Base-by-base conservation (phyloP, 2,329 filamentous ascomycete genomes). In the Clathrospora elynae region DNA sequence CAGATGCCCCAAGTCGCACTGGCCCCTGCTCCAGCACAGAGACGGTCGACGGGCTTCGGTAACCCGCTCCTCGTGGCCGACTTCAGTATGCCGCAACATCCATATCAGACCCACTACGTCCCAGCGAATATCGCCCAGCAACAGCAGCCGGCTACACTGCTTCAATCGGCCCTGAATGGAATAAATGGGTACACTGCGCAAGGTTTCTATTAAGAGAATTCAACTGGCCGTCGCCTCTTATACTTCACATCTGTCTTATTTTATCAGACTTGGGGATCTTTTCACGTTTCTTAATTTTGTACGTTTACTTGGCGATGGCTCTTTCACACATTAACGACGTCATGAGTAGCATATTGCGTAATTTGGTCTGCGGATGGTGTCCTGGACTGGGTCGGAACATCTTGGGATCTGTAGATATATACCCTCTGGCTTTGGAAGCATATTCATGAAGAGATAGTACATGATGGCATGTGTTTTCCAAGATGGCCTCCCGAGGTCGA, bases 91-190 rank as follows among this genome's bases (percentile, higher is more conserved):
- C 85, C 87, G 3, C 85, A 89, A 52, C 88, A 91, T 69, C 88
- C 90, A 1, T 95, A 93, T 62, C 85, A 89, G 62, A 83, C 84
- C 35, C 85, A 85, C 70, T 95, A 92, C 59, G 84, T 90, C 50
- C 85, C 87, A 23, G 87, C 88, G 1, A 86, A 80, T 54, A 77
- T 72, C 12, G 61, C 60, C n/a, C 59, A 62, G 34, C 59, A 62
- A 34, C 57, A 60, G 29, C 55, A 57, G 32, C 53, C 51, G 10
- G 42, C 53, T 2, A 54, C 52, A 6, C 42, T 59, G 26, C 46
- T 59, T 6, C 57, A 60, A 22, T 49, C 57, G n/a, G 53, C 55
- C 2, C 37, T 59, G 17, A 47, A 39, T 12, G 47, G 49, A 7
- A 45, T 57, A 25, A 60, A 57, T 22, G 55, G 51, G 6, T 61